These are phyloP conservation scores for Solanum bulbocastanum DNA, from an alignment of 257 asterid species.

Conservation along the genomic window DNA sequence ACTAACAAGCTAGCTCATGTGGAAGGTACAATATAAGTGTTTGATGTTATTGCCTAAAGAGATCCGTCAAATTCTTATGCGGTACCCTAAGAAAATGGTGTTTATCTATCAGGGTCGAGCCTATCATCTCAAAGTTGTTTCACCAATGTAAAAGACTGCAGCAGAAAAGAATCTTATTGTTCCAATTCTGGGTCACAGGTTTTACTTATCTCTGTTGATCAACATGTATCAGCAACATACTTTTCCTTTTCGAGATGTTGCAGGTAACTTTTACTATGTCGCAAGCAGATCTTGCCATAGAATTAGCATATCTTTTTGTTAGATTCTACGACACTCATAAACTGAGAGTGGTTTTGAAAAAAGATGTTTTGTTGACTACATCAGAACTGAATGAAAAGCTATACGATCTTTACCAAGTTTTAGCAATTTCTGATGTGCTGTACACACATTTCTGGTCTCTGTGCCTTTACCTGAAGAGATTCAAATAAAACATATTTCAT, in stretches of 20 bases:
- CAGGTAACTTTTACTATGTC: background rate
- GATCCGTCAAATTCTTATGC: background rate
- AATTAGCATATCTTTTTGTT: background rate
- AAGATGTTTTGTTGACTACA: background rate
- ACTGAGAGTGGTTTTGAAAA: background rate
- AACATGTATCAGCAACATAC: background rate
- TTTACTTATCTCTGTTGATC: background rate
- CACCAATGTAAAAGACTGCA: background rate
- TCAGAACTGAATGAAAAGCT: background rate
- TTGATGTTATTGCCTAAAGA: background rate
- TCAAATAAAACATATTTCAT: background rate
- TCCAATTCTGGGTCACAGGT: background rate
- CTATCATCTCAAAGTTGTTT: background rate
- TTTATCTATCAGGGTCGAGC: background rate
- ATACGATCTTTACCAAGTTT: background rate
- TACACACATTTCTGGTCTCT: background rate
- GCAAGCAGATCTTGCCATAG: background rate
- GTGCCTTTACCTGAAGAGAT: background rate
- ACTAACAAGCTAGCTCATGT: constrained; percentile 10
- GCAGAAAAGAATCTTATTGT: background rate
- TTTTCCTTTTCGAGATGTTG: background rate
- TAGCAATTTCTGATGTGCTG: background rate
- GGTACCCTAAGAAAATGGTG: background rate
- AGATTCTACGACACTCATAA: background rate
- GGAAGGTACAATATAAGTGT: background rate